Percentiles rank a stretch among this genome's conserved stretches.
Evolutionary conservation across 352 stramenopile species (phyloP).

Genomic region (Saprolegnia parasitica): DNA sequence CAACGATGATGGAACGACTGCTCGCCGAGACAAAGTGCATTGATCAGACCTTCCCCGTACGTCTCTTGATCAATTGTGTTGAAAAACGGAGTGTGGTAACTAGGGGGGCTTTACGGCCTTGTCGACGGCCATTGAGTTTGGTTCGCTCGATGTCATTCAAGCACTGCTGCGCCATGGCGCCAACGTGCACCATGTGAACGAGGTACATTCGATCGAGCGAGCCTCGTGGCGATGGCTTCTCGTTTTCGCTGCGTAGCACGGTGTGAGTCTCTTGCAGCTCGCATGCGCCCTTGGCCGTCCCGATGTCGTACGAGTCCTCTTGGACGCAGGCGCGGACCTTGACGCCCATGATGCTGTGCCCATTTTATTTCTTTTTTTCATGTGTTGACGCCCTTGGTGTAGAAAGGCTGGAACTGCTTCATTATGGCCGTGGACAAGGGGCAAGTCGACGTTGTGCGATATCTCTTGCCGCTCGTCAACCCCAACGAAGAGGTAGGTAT

Average conservation of each 20-base stretch:
- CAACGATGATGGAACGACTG: background rate
- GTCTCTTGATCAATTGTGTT: background rate
- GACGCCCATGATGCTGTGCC: background rate
- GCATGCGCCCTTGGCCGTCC: background rate
- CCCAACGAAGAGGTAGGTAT: background rate
- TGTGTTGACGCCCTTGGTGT: background rate
- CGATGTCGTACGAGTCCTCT: background rate
- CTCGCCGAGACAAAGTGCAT: background rate
- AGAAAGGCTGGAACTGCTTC: background rate
- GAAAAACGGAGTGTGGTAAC: background rate
- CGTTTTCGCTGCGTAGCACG: background rate
- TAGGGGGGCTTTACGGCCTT: background rate
- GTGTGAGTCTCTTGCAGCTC: background rate
- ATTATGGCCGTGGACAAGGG: background rate
- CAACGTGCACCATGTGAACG: constrained; percentile 10
- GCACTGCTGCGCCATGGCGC: background rate
- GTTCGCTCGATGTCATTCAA: background rate
- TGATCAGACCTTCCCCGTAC: background rate
- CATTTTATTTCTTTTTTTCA: background rate
- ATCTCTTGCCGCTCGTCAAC: background rate
- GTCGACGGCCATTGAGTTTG: constrained; percentile 1
- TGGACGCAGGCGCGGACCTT: background rate
- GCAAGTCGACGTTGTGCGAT: background rate
- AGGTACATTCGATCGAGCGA: background rate
- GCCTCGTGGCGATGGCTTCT: background rate